phyloP scores from a whole-genome alignment of 768 basidiomycete genomes.

The Thelephora aurantiotincta region DNA sequence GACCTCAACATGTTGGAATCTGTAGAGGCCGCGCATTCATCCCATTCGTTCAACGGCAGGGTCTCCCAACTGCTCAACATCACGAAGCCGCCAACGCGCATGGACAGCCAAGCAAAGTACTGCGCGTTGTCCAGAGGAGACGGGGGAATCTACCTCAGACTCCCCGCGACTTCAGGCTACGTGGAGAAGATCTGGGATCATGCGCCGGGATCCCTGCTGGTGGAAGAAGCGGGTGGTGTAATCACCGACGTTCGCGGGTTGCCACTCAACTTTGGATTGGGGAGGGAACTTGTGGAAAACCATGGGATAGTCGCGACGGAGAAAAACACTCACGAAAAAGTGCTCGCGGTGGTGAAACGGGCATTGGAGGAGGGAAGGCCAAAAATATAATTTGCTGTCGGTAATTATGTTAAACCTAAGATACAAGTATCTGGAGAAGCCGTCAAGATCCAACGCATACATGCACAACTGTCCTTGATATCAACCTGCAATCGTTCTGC shows the following conservation, averaged over 20 bases:
- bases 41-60: conserved; percentile 70
- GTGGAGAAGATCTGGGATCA: conserved; percentile 99
- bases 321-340: conserved; percentile 49
- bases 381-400: not conserved
- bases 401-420: no score
- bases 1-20: conserved; percentile 73
- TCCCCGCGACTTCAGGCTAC: conserved; percentile 71
- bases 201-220: conserved; percentile 71
- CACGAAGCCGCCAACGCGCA: conserved; percentile 51
- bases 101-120: conserved; percentile 98
- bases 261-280: conserved; percentile 74
- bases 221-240: conserved; percentile 83
- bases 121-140: conserved; percentile 76
- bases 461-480: no score
- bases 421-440: no score
- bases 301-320: conserved; percentile 79
- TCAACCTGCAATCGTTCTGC: no score
- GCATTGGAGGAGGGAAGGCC: conserved; percentile 24
- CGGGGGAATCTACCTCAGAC: conserved; percentile 68
- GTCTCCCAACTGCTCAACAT: conserved; percentile 59
- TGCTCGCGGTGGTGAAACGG: conserved; percentile 62
- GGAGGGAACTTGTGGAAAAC: conserved; percentile 76
- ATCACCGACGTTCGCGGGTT: conserved; percentile 74
- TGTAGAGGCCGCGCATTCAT: conserved; percentile 83
- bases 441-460: no score